These are phyloP conservation scores for Sporisorium scitamineum DNA, from an alignment of 1,284 basidiomycete genomes.

Conservation along the genomic window DNA sequence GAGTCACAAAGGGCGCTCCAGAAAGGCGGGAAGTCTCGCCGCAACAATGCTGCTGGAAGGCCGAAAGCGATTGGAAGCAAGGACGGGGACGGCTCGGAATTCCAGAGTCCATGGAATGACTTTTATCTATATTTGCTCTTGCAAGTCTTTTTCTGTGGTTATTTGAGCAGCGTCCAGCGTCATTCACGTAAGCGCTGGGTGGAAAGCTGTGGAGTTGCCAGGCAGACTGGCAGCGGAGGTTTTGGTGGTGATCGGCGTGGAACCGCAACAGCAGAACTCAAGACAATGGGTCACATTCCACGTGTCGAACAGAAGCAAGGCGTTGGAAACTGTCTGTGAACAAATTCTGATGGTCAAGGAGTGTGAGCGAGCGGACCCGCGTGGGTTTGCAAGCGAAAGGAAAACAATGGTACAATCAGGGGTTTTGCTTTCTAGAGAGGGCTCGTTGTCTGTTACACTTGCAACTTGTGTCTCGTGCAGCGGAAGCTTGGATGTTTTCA, in stretches of 20 bases:
- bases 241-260: neutral
- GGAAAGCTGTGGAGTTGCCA: neutral
- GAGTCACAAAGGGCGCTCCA: too few species aligned
- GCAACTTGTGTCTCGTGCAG: neutral
- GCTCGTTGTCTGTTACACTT: neutral
- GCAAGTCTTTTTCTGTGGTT: neutral
- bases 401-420: neutral
- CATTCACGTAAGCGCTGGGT: neutral
- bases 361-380: too few species aligned
- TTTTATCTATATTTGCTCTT: neutral
- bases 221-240: neutral
- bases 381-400: neutral
- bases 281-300: too few species aligned
- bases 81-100: neutral
- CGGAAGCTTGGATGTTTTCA: too few species aligned
- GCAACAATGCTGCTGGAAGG: neutral
- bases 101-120: neutral
- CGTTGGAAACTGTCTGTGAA: neutral
- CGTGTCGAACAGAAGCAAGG: neutral
- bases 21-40: neutral
- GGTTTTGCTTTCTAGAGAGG: neutral
- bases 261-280: too few species aligned
- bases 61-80: neutral
- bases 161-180: neutral
- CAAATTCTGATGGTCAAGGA: neutral